These are phyloP conservation scores for Pseudomassariella vexata DNA, from an alignment of 2,329 filamentous ascomycete species.

Conservation along the genomic window DNA sequence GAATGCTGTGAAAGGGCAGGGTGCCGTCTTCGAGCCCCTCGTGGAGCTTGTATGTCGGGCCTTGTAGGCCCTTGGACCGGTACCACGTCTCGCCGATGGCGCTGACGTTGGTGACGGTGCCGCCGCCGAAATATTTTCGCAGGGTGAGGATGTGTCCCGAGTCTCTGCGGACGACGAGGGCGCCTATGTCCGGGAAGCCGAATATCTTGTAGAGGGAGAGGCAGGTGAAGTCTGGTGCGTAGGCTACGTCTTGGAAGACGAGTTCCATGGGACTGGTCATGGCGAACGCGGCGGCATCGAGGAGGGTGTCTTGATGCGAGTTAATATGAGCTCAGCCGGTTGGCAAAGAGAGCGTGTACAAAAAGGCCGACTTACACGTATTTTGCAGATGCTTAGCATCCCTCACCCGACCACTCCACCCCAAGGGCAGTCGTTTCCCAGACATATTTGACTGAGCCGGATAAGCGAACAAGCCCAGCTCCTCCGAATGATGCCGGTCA, in stretches of 20 bases:
- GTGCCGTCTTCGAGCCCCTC: slow-evolving; percentile 63
- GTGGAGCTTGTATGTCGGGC: slow-evolving; percentile 40
- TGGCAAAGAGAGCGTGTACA: background rate
- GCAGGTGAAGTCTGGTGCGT: slow-evolving; percentile 55
- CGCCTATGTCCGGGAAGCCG: slow-evolving; percentile 60
- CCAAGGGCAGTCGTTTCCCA: slow-evolving; percentile 53
- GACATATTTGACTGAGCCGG: slow-evolving; percentile 68
- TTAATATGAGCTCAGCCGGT: slow-evolving; percentile 9
- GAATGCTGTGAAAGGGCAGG: slow-evolving; percentile 58
- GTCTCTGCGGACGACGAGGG: slow-evolving; percentile 48
- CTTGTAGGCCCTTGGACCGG: slow-evolving; percentile 14
- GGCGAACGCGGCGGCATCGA: slow-evolving; percentile 60
- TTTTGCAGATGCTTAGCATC: slow-evolving; percentile 25
- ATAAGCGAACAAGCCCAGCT: slow-evolving; percentile 51
- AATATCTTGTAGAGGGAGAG: slow-evolving; percentile 64
- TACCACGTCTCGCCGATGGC: slow-evolving; percentile 27
- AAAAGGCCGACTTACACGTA: slow-evolving; percentile 19
- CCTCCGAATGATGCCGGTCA: slow-evolving; percentile 17
- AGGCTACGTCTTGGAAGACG: slow-evolving; percentile 41
- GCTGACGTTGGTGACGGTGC: slow-evolving; percentile 58
- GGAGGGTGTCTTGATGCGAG: slow-evolving; percentile 40
- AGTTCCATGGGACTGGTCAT: slow-evolving; percentile 52
- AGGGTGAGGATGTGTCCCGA: slow-evolving; percentile 49
- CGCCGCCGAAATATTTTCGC: slow-evolving; percentile 62
- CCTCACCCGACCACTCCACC: slow-evolving; percentile 42